A percentile compares a stretch with the other conserved stretches of the same genome.
Evolutionary conservation across 345 rosid genomes (phyloP).

Genomic region (Physaria fendleri): DNA sequence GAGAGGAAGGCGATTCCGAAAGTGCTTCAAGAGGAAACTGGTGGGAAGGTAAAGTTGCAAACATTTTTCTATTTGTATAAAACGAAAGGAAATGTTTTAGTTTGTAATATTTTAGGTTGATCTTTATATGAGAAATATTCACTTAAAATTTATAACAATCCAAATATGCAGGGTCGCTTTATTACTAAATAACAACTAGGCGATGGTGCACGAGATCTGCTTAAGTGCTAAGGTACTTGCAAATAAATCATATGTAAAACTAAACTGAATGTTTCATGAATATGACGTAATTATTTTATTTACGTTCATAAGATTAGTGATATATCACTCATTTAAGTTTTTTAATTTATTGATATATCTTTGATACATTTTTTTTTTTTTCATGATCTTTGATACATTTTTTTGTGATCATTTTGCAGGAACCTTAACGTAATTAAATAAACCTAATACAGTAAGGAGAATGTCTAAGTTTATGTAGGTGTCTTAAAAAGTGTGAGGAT

Average conservation of each 20-base stretch:
- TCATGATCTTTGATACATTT: too few relatives aligned
- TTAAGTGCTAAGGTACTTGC: slow-evolving; percentile 10
- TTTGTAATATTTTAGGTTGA: background rate
- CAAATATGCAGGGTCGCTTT: slow-evolving; percentile 44
- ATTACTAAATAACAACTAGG: slow-evolving; percentile 33
- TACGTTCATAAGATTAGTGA: too few relatives aligned
- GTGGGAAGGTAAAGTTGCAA: slow-evolving; percentile 72
- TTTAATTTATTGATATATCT: too few relatives aligned
- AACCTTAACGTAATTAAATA: too few relatives aligned
- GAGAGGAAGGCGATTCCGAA: slow-evolving; percentile 42
- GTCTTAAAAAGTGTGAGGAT: too few relatives aligned
- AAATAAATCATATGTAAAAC: background rate
- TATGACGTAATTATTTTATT: background rate
- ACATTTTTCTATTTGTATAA: too few relatives aligned
- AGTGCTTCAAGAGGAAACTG: slow-evolving; percentile 85
- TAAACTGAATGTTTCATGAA: background rate
- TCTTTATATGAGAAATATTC: background rate
- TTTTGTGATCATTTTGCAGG: slow-evolving; percentile 19
- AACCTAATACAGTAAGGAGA: too few relatives aligned
- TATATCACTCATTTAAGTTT: too few relatives aligned
- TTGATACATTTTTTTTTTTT: too few relatives aligned
- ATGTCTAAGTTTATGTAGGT: too few relatives aligned
- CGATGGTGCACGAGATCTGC: slow-evolving; percentile 2
- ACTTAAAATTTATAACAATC: background rate
- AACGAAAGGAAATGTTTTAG: too few relatives aligned